Percentiles rank a stretch among this genome's conserved stretches.
Evolutionary conservation across 345 rosid genomes (phyloP).

Genomic region (Aquilaria sinensis): DNA sequence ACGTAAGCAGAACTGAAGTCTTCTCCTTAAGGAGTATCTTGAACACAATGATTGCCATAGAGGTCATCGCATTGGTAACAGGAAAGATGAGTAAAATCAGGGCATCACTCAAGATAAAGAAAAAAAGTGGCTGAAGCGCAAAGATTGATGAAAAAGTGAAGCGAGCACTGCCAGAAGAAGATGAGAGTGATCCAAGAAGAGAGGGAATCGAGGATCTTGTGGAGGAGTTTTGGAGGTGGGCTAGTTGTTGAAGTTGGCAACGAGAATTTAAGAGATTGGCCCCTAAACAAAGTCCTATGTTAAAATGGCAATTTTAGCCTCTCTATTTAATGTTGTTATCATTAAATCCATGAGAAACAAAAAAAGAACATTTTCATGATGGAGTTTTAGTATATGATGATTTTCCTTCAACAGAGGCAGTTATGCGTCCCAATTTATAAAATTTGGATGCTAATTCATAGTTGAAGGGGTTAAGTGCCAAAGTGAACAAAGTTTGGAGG

Average conservation of each 20-base stretch:
- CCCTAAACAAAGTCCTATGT: constrained; percentile 52
- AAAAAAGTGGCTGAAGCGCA: constrained; percentile 88
- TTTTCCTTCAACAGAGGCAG: no score
- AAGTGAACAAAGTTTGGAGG: no score
- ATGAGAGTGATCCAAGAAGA: constrained; percentile 52
- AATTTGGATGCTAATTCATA: no score
- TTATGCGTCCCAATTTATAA: no score
- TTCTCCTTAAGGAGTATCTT: constrained; percentile 72
- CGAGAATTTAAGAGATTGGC: constrained; percentile 24
- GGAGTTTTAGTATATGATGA: no score
- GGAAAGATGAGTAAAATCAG: constrained; percentile 88
- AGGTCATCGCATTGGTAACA: constrained; percentile 88
- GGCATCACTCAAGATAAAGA: constrained; percentile 53
- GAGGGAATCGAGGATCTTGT: constrained; percentile 32
- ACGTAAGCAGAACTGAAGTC: constrained; percentile 44
- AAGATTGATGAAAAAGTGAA: constrained; percentile 75
- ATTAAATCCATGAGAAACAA: no score
- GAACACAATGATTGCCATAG: constrained; percentile 75
- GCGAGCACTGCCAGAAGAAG: constrained; percentile 79
- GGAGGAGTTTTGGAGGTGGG: constrained; percentile 20
- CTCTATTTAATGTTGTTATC: no score
- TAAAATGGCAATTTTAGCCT: no score
- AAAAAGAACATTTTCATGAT: no score
- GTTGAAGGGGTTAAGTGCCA: no score
- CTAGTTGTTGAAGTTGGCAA: constrained; percentile 10